These are phyloP conservation scores for Ophiostoma piceae DNA, from an alignment of 2,329 filamentous ascomycete species.

Conservation along the genomic window DNA sequence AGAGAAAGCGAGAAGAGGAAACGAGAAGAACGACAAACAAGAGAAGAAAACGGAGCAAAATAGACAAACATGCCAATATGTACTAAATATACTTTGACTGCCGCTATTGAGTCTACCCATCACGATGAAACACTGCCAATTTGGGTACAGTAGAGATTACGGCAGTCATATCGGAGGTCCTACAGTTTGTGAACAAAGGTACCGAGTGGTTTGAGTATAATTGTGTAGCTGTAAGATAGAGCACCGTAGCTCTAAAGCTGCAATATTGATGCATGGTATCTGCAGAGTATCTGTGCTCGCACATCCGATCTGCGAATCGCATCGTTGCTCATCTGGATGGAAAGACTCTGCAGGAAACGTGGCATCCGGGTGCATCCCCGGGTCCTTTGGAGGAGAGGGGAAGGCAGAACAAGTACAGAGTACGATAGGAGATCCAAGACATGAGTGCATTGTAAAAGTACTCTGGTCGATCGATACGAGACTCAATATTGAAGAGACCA, in stretches of 20 bases:
- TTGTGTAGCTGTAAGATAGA: too few relatives aligned
- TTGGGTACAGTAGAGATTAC: background rate
- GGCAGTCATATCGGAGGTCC: background rate
- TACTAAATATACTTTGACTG: constrained; percentile 11
- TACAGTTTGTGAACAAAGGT: too few relatives aligned
- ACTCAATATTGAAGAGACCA: background rate
- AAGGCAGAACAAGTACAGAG: background rate
- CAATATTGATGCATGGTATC: background rate
- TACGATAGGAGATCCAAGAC: background rate
- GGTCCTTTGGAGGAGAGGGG: background rate
- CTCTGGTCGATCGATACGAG: background rate
- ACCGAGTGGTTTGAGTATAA: too few relatives aligned
- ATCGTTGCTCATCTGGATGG: background rate
- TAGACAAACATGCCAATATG: background rate
- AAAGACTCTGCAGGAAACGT: background rate
- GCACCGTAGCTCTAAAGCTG: background rate
- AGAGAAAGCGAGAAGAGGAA: background rate
- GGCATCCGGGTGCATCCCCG: background rate
- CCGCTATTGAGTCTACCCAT: background rate
- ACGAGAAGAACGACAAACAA: background rate
- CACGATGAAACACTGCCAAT: constrained; percentile 10
- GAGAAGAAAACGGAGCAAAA: background rate
- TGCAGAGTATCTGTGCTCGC: background rate
- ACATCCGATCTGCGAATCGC: background rate
- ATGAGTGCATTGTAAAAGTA: background rate